A percentile compares a stretch with the other conserved stretches of the same genome.
phyloP scores from a whole-genome alignment of 1,284 basidiomycete genomes.

The Leccinum insolens region DNA sequence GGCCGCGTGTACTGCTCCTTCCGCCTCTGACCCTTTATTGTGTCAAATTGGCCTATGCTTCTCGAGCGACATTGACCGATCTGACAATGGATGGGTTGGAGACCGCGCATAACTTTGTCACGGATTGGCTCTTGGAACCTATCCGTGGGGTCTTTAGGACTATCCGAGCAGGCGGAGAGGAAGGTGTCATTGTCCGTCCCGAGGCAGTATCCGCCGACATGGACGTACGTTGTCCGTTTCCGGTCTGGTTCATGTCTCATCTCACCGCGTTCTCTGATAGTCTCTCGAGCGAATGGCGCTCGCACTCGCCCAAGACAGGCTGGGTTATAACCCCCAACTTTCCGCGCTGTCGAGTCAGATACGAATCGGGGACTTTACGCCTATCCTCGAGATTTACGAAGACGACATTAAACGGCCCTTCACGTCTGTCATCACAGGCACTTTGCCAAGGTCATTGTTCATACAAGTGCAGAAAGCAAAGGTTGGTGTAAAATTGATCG shows the following conservation, averaged over 20 bases:
- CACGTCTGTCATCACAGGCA: conserved; percentile 80
- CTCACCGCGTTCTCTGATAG: conserved; percentile 42
- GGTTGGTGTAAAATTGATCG: conserved; percentile 45
- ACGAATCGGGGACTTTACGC: conserved; percentile 83
- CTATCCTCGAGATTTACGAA: conserved; percentile 90
- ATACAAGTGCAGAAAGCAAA: conserved; percentile 98
- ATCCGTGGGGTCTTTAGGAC: conserved; percentile 84
- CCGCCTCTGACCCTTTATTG: conserved; percentile 62
- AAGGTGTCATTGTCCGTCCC: conserved; percentile 72
- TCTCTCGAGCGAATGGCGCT: conserved; percentile 94
- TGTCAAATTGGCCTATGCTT: conserved; percentile 50
- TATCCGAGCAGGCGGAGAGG: conserved; percentile 75
- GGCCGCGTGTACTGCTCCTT: conserved; percentile 69
- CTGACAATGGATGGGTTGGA: conserved; percentile 66
- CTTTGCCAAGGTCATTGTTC: conserved; percentile 83
- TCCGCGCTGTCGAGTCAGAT: conserved; percentile 68
- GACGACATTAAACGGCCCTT: conserved; percentile 88
- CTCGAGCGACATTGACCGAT: conserved; percentile 53
- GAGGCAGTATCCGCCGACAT: conserved; percentile 83
- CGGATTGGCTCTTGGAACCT: conserved; percentile 89
- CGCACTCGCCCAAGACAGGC: conserved; percentile 81
- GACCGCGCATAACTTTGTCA: conserved; percentile 77
- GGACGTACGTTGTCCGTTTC: conserved; percentile 50
- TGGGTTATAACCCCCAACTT: conserved; percentile 68
- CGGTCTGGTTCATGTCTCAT: neutral